Evolutionary conservation across 306 rosid species (phyloP), one percentile per base, ranked within the genome.

Genomic region (Senna siamea): DNA sequence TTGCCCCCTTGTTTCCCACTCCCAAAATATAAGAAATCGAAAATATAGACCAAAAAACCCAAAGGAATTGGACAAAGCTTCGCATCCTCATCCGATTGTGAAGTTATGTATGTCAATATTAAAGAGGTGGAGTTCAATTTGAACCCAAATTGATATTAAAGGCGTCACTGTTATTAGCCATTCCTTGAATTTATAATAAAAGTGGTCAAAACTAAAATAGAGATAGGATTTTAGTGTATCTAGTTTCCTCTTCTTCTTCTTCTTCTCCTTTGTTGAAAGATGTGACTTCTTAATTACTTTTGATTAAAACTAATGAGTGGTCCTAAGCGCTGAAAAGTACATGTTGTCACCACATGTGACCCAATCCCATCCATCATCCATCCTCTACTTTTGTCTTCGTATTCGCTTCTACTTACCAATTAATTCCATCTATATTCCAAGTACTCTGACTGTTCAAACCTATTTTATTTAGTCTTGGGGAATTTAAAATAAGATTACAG

Each of bases 71-170:
- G 84, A 83, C 79, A 76, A 72, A 67, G 51, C 54, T 15, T 59
- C 20, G 71, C 76, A 79, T 79, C 61, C 41, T 73, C 35, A 79
- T 79, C 23, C 66, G 76, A 66, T 76, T 6, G 79, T 68, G 70
- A 72, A 79, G 56, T 67, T 59, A 54, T 74, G 65, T 68, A 73
- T 26, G 7, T 63, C 4, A 46, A n/a, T 43, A 76, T 71, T 69
- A 59, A 66, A 43, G 69, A 79, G 81, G 77, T 60, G 66, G 66
- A 75, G 68, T 78, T 72, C 84, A 72, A 79, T 76, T 76, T 59
- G 65, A 79, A 79, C 26, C 69, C 74, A 79, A 83, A 75, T 67
- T 70, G 3, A 44, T 72, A 30, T 32, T 9, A 53, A 34, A 59
- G 44, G 15, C 38, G 32, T 69, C 75, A 58, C 80, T 56, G 43